Conservation (phyloP, 768 basidiomycete species). For the Boletus bicolor region DNA sequence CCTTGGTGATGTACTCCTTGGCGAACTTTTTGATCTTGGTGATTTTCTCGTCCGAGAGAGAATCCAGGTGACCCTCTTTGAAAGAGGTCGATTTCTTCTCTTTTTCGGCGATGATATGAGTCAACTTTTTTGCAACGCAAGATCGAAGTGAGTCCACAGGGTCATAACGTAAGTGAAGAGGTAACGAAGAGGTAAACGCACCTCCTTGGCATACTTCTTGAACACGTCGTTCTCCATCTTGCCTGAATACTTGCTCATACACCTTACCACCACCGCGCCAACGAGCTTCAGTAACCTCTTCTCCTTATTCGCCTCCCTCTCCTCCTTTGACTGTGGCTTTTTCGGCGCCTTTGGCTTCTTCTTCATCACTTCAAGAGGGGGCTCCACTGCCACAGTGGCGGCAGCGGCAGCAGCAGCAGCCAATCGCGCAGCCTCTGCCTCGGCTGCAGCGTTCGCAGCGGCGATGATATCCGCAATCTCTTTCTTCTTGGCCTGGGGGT, state of each 20-base stretch:
- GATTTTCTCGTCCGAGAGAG: slow-evolving; percentile 82
- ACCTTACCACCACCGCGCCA: slow-evolving; percentile 86
- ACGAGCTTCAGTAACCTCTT: slow-evolving; percentile 81
- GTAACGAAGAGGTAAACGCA: slow-evolving; percentile 32
- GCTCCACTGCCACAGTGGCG: slow-evolving; percentile 4
- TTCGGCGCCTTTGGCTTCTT: slow-evolving; percentile 30
- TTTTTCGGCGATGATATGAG: slow-evolving; percentile 84
- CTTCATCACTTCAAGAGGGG: slow-evolving; percentile 14
- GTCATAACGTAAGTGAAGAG: slow-evolving; percentile 1
- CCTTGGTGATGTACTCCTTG: slow-evolving; percentile 86
- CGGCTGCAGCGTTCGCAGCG: slow-evolving; percentile 35
- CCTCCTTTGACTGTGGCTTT: slow-evolving; percentile 49
- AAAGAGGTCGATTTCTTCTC: slow-evolving; percentile 90
- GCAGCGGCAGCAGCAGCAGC: slow-evolving; percentile 26
- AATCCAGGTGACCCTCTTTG: slow-evolving; percentile 66
- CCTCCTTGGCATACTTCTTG: slow-evolving; percentile 96
- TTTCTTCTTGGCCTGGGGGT: slow-evolving; percentile 15
- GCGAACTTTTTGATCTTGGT: slow-evolving; percentile 89
- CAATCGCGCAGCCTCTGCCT: slow-evolving; percentile 31
- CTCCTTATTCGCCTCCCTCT: slow-evolving; percentile 71
- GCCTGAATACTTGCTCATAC: slow-evolving; percentile 85
- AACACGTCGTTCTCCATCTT: slow-evolving; percentile 76
- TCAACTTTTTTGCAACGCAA: slow-evolving; percentile 51
- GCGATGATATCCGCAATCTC: slow-evolving; percentile 43
- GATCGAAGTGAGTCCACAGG: neutral